Base-by-base conservation (phyloP, 1,139 yeast genomes). In the Ogataea hybrid region DNA sequence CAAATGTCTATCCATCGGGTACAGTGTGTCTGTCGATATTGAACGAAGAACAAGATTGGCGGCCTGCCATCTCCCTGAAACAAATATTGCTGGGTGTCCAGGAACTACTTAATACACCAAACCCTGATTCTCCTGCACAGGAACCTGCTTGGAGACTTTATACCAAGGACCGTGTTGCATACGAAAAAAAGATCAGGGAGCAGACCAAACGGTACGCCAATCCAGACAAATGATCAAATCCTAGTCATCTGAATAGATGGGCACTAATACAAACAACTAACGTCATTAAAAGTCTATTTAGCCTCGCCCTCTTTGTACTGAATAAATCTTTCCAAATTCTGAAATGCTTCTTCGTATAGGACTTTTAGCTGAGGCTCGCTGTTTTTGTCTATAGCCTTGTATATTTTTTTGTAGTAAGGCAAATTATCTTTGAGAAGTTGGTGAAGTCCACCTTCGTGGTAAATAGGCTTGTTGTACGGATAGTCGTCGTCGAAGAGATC, bases 11-110 rank as follows among this genome's bases (percentile, higher is more conserved):
- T 56, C 98, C 98, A 1, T 85, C 96, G 47, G 98, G 98, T 1
- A 92, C 97, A 1, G 83, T 92, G 30, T 92, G 98, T 65, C 75
- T 92, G 37, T 84, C 95, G 42, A 92, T 94, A 47, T 72, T 92
- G 61, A 94, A 92, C 62, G 98, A 92, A 63, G 94, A 84, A 40
- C 95, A 90, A 63, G 98, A 88, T 62, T 94, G 99, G 99, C 79
- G 96, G 59, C 98, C 99, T 1, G 96, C 97, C 8, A 84, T 92
- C 51, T 88, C 96, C 12, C 68, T 94, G 56, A 89, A 88, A 60
- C 96, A 92, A 61, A 84, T 94, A 46, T 81, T 86, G 4, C 69
- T 89, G 51, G 99, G 98, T 8, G 82, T 94, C 41, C 99, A 94
- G 64, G 97, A 90, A 62, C 72, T 94, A 44, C 71, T 94, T 51